These are phyloP conservation scores for Lepiota venenata DNA, from an alignment of 768 basidiomycete species.

Conservation along the genomic window DNA sequence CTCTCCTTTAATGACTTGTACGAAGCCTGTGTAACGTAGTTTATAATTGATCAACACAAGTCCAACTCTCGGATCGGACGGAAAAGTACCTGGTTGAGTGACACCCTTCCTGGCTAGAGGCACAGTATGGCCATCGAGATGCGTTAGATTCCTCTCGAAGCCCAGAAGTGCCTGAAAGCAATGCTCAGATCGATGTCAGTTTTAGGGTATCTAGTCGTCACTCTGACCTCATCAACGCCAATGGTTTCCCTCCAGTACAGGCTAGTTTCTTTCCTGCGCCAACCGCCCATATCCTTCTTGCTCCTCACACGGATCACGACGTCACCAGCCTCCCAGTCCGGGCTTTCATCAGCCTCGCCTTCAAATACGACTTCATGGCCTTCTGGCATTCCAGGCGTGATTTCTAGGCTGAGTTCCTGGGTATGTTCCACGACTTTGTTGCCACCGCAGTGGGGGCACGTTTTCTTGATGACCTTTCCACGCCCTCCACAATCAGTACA, in stretches of 20 bases:
- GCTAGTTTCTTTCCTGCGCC: constrained; percentile 85
- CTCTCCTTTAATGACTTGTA: constrained; percentile 82
- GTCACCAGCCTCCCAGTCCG: constrained; percentile 96
- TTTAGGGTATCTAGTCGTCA: neutral
- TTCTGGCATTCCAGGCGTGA: constrained; percentile 87
- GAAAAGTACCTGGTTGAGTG: constrained; percentile 80
- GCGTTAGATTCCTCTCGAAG: constrained; percentile 89
- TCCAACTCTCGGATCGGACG: neutral
- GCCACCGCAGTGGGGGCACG: constrained; percentile 82
- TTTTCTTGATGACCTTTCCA: constrained; percentile 71
- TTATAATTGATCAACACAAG: neutral
- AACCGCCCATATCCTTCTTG: constrained; percentile 73
- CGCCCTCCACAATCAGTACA: constrained; percentile 85
- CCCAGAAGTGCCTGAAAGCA: constrained; percentile 81
- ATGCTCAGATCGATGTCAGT: neutral
- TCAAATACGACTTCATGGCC: constrained; percentile 92
- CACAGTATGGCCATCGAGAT: constrained; percentile 85
- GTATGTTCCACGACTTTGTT: constrained; percentile 79
- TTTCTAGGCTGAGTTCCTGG: constrained; percentile 81
- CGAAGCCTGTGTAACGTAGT: constrained; percentile 54
- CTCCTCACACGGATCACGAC: constrained; percentile 84
- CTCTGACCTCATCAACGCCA: constrained; percentile 79
- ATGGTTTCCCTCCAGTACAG: constrained; percentile 93
- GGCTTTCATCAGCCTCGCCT: constrained; percentile 94
- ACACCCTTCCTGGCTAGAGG: constrained; percentile 69